Percentiles rank a stretch among this genome's conserved stretches.
phyloP scores from a whole-genome alignment of 805 yeast genomes.

The Scheffersomyces amazonensis region DNA sequence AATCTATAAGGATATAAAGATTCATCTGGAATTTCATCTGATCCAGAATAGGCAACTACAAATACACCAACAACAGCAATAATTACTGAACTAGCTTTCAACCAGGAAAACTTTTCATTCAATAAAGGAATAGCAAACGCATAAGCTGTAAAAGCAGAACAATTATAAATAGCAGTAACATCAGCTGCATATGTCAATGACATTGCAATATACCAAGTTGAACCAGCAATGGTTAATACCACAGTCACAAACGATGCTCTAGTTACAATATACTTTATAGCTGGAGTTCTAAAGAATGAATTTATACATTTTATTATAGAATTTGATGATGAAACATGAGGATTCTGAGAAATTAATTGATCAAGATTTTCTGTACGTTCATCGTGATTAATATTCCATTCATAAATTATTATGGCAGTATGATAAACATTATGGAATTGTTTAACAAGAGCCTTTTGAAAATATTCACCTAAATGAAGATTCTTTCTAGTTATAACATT shows the following conservation, averaged over 20 bases:
- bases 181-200: conserved; percentile 77
- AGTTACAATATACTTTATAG: conserved; percentile 46
- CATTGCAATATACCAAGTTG: conserved; percentile 86
- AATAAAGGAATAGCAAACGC: conserved; percentile 77
- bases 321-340: conserved; percentile 30
- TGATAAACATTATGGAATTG: conserved; percentile 45
- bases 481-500: background rate
- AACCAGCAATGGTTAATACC: conserved; percentile 71
- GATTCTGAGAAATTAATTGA: conserved; percentile 32
- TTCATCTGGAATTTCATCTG: conserved; percentile 14
- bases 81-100: conserved; percentile 65
- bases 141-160: conserved; percentile 86
- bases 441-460: conserved; percentile 35
- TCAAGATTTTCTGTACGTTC: conserved; percentile 29
- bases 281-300: conserved; percentile 40
- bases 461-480: conserved; percentile 15
- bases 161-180: conserved; percentile 86
- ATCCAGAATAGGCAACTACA: conserved; percentile 69
- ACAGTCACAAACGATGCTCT: conserved; percentile 46
- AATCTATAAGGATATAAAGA: conserved; percentile 55
- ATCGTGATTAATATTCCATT: conserved; percentile 36
- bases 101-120: conserved; percentile 59
- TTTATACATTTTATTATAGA: conserved; percentile 29
- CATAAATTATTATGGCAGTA: conserved; percentile 41
- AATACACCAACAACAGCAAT: conserved; percentile 75